Base-by-base conservation (phyloP, 768 basidiomycete species). In the Rhodotorula diobovata region DNA sequence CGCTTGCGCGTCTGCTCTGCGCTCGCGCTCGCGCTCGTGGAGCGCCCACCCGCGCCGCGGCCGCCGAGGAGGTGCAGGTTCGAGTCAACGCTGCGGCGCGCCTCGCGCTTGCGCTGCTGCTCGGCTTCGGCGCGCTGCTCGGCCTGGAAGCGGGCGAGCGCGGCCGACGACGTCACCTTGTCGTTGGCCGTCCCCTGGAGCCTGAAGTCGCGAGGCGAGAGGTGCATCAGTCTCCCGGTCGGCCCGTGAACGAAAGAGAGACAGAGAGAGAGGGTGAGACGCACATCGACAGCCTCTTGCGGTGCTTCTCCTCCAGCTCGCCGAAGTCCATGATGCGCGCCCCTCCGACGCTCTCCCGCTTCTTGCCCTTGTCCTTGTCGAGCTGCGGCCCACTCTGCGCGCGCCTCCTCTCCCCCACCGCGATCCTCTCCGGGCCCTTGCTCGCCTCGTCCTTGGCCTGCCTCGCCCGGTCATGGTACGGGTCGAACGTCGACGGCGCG, bases 291-390 rank as follows among this genome's bases (percentile, higher is more conserved):
- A 74, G 56, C 16, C 69, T 39, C 63, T 65, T 71, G 32, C 66
- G 58, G 46, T 74, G 69, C 56, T 64, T 64, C 25, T 56, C 69
- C 43, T 74, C 69, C 12, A 74, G 63, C 37, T 74, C 69, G 0
- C n/a, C 48, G 34, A 74, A 63, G 48, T 66, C 73, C 69, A 74
- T 70, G 35, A 74, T 70, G 45, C 66, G 61, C 5, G 69, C 56
- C 23, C 37, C 56, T 3, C 34, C 54, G 8, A 61, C 50, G 59
- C 43, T 25, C 34, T 35, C 45, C 25, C 5, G 15, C 34, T 20
- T 30, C 46, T 66, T 16, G 61, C 58, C 55, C 53, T 56, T 28
- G 20, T n/a, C 30, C 28, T 28, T 46, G 14, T 23, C 34, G 55
- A 35, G 21, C 37, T 10, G 37, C 21, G 11, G 11, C 10, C 25